Conservation (phyloP, 108 stramenopile genomes). For the Schizochytrium sp. region DNA sequence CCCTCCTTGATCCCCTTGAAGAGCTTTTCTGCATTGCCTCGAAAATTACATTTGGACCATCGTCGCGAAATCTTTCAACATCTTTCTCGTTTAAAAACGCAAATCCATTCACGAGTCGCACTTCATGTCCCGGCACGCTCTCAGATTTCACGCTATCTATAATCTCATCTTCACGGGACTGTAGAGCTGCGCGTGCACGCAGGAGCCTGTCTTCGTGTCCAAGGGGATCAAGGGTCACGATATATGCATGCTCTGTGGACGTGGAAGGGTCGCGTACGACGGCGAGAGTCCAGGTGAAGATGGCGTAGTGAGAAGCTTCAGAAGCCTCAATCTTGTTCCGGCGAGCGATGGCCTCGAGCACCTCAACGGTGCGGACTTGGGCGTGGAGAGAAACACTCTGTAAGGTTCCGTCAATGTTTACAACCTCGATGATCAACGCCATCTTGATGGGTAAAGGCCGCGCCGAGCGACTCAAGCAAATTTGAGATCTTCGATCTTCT, state of each 20-base stretch:
- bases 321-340: not conserved
- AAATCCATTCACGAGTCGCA: slow-evolving; percentile 7
- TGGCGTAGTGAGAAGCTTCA: not conserved
- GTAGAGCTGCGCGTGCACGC: not conserved
- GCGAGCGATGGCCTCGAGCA: slow-evolving; percentile 45
- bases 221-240: not conserved
- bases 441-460: not conserved
- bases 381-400: slow-evolving; percentile 52
- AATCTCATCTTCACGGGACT: not conserved
- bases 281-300: slow-evolving; percentile 37
- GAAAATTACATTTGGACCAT: not conserved
- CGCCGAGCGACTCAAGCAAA: no score
- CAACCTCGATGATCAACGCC: slow-evolving; percentile 52
- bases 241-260: not conserved
- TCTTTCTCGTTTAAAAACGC: not conserved
- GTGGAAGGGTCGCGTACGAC: slow-evolving; percentile 1
- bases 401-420: slow-evolving; percentile 34
- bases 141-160: not conserved
- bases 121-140: not conserved
- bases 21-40: not conserved
- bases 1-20: not conserved
- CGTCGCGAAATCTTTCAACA: not conserved
- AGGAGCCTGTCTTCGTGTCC: slow-evolving; percentile 40
- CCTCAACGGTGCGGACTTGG: slow-evolving; percentile 28
- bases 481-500: no score